These are phyloP conservation scores for Aspergillus steynii DNA, from an alignment of 495 filamentous ascomycete genomes.

Conservation along the genomic window DNA sequence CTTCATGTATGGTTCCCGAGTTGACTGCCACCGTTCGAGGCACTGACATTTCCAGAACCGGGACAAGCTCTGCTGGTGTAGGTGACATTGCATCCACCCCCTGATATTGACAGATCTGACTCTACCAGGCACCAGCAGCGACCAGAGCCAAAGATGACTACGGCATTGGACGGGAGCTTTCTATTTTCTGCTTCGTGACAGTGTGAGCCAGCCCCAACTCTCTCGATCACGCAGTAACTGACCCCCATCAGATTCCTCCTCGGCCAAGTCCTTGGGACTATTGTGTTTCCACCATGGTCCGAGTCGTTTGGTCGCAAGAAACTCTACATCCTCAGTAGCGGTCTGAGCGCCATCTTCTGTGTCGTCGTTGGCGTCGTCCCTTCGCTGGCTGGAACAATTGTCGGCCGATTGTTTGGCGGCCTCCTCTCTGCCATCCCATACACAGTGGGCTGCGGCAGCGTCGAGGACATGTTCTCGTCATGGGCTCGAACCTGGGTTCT, in stretches of 20 bases:
- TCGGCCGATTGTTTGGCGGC: slow-evolving; percentile 43
- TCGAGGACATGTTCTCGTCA: slow-evolving; percentile 51
- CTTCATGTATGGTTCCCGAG: slow-evolving; percentile 15
- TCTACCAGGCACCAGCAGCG: slow-evolving; percentile 24
- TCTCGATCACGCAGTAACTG: neutral
- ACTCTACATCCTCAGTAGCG: slow-evolving; percentile 42
- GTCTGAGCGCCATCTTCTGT: slow-evolving; percentile 37
- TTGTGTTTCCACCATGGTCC: slow-evolving; percentile 48
- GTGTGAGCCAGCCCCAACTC: slow-evolving; percentile 20
- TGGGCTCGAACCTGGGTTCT: slow-evolving; percentile 47
- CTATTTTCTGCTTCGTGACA: slow-evolving; percentile 30
- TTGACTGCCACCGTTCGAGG: neutral
- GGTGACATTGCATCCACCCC: neutral
- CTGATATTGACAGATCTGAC: neutral
- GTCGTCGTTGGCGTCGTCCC: slow-evolving; percentile 34
- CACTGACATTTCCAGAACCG: slow-evolving; percentile 19
- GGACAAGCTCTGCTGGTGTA: slow-evolving; percentile 32
- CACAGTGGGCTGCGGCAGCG: slow-evolving; percentile 44
- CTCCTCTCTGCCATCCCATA: slow-evolving; percentile 48
- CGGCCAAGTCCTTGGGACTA: slow-evolving; percentile 45
- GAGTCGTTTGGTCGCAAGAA: slow-evolving; percentile 48
- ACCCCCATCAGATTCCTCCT: slow-evolving; percentile 35
- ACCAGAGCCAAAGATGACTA: slow-evolving; percentile 23
- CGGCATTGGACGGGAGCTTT: slow-evolving; percentile 17
- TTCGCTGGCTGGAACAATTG: slow-evolving; percentile 26